These are phyloP conservation scores for Raffaelea arxii DNA, from an alignment of 2,329 filamentous ascomycete species.

Conservation along the genomic window DNA sequence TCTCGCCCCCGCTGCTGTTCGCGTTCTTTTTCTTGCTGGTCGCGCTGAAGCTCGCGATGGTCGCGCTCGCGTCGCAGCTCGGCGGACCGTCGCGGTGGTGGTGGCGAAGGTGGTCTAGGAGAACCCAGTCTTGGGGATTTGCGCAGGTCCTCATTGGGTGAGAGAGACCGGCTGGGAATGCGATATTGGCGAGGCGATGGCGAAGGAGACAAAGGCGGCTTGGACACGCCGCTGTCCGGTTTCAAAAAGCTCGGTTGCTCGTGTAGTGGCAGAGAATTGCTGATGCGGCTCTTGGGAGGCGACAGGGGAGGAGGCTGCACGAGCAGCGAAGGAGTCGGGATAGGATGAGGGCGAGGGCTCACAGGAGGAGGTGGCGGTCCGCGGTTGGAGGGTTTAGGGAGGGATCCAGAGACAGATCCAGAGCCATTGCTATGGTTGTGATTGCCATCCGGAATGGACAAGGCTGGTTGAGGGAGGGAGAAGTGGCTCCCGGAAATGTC, in stretches of 20 bases:
- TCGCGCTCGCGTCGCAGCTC: slow-evolving; percentile 45
- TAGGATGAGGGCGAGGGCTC: slow-evolving; percentile 31
- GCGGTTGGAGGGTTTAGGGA: slow-evolving; percentile 28
- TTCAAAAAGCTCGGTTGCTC: slow-evolving; percentile 38
- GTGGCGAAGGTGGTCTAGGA: slow-evolving; percentile 50
- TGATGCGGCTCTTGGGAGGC: slow-evolving; percentile 42
- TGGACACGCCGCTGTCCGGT: slow-evolving; percentile 33
- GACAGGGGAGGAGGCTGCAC: slow-evolving; percentile 65
- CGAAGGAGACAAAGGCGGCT: slow-evolving; percentile 29
- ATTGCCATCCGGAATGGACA: background rate
- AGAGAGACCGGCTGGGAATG: slow-evolving; percentile 46
- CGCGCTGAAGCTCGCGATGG: slow-evolving; percentile 10
- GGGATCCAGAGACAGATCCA: too few species aligned
- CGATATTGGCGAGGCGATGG: slow-evolving; percentile 36
- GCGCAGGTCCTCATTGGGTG: slow-evolving; percentile 37
- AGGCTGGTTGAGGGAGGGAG: background rate
- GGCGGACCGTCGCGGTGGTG: slow-evolving; percentile 52
- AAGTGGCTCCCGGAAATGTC: slow-evolving; percentile 2
- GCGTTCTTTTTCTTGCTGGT: background rate
- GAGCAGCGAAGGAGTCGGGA: slow-evolving; percentile 53
- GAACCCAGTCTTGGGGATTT: slow-evolving; percentile 37
- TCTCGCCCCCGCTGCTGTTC: too few species aligned
- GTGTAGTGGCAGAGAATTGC: slow-evolving; percentile 20
- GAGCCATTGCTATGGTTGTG: background rate
- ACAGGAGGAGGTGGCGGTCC: slow-evolving; percentile 35